Base-by-base conservation (phyloP, 23 red algal species). In the Gracilaria domingensis region DNA sequence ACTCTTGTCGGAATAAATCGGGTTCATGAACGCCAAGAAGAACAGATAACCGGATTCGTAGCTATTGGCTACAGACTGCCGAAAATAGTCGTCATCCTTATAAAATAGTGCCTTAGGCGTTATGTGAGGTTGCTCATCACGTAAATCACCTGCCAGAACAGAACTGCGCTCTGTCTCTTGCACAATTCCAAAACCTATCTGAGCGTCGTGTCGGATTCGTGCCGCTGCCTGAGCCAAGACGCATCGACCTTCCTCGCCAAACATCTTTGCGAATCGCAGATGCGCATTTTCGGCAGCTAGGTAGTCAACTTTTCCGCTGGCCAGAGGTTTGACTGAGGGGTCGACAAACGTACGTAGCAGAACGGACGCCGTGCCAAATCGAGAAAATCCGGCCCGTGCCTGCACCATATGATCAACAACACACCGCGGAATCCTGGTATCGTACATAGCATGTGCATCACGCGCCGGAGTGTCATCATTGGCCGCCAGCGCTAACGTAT, bases 161-260 rank as follows among this genome's bases (percentile, higher is more conserved):
- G 66, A 55, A 0, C 53, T 24, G 8, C 67, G 60, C 83, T 87
- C 83, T 56, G 32, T 78, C 25, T 72, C 79, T 45, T 47, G 3
- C 59, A 83, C 64, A 16, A 92, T 55, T 39, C 89, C 90, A 81
- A 98, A 83, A 2, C 82, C 90, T 58, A 91, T 85, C 54, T 89
- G 75, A 8, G 95, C 85, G 29, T 91, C 87, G 65, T 86, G 90
- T 40, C 84, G 60, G 17, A 98, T 44, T 11, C 90, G 83, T 21
- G 88, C 75, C 17, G 92, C 95, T 56, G 92, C 92, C 14, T 82
- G 72, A 9, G 50, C 80, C 16, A 95, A 48, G 34, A 90, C 89
- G 30, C 76, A 40, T 55, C 51, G 49, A 54, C 86, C 81, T 70
- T 90, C 85, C 12, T 89, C 74, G 16, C 85, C 86, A 82, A 85